Evolutionary conservation across 306 rosid genomes (phyloP).

Genomic region (Prunus mume): DNA sequence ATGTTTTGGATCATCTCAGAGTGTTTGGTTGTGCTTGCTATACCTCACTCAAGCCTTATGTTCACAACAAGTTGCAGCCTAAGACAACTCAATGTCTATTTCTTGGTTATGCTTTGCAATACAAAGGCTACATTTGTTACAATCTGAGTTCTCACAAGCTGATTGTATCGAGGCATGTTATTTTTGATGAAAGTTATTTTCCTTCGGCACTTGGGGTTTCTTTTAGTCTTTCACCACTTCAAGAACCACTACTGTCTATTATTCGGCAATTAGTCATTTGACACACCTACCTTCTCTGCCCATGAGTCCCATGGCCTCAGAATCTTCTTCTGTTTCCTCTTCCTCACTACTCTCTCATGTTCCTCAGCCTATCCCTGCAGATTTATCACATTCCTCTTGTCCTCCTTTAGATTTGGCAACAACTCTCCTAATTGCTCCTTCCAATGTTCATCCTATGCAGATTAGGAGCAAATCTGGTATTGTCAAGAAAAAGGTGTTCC

Average conservation of each 20-base stretch:
- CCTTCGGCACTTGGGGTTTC: background rate
- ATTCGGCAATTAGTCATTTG: too few relatives aligned
- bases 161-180: background rate
- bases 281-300: too few relatives aligned
- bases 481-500: background rate
- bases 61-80: too few relatives aligned
- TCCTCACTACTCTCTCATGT: too few relatives aligned
- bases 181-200: background rate
- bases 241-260: too few relatives aligned
- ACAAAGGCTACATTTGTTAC: background rate
- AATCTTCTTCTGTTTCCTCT: too few relatives aligned
- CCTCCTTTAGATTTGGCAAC: too few relatives aligned
- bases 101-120: background rate
- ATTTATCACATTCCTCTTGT: too few relatives aligned
- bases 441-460: background rate
- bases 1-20: background rate
- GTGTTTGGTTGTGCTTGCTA: background rate
- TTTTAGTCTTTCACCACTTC: background rate
- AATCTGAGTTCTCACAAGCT: rapidly evolving
- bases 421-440: background rate
- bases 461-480: background rate
- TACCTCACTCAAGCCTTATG: background rate
- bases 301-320: too few relatives aligned
- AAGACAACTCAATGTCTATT: background rate
- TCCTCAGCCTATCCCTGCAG: too few relatives aligned